Evolutionary conservation across 1,139 yeast species (phyloP).

Genomic region (Candida albicans): DNA sequence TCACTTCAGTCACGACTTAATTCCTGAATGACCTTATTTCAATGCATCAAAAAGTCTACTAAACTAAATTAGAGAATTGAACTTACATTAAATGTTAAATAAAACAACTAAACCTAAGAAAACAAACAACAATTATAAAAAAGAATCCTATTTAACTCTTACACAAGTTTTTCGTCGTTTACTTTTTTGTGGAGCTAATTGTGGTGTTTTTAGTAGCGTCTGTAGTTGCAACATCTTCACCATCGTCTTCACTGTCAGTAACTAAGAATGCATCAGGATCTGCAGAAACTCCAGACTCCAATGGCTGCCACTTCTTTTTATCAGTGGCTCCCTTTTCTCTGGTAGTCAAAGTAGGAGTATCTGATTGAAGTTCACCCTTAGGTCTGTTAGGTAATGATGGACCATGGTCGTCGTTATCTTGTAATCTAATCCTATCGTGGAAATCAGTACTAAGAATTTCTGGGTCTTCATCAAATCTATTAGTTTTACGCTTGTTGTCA

Average conservation of each 20-base stretch:
- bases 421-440: slow-evolving; percentile 53
- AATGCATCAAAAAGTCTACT: too few species aligned
- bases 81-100: background rate
- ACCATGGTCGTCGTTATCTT: slow-evolving; percentile 40
- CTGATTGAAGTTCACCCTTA: slow-evolving; percentile 11
- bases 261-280: slow-evolving; percentile 73
- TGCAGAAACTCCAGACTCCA: slow-evolving; percentile 48
- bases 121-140: background rate
- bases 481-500: slow-evolving; percentile 30
- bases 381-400: slow-evolving; percentile 41
- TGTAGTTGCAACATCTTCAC: slow-evolving; percentile 19
- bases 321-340: slow-evolving; percentile 17
- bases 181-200: background rate
- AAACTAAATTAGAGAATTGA: too few species aligned
- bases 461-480: slow-evolving; percentile 55
- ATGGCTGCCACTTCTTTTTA: slow-evolving; percentile 60
- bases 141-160: background rate
- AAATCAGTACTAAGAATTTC: slow-evolving; percentile 54
- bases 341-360: slow-evolving; percentile 4
- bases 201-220: slow-evolving; percentile 7
- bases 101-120: background rate
- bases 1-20: too few species aligned
- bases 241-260: slow-evolving; percentile 78
- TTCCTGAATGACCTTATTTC: too few species aligned
- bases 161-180: too few species aligned